phyloP scores from a whole-genome alignment of 148 eudicot species.

The Polygonum maritimum region DNA sequence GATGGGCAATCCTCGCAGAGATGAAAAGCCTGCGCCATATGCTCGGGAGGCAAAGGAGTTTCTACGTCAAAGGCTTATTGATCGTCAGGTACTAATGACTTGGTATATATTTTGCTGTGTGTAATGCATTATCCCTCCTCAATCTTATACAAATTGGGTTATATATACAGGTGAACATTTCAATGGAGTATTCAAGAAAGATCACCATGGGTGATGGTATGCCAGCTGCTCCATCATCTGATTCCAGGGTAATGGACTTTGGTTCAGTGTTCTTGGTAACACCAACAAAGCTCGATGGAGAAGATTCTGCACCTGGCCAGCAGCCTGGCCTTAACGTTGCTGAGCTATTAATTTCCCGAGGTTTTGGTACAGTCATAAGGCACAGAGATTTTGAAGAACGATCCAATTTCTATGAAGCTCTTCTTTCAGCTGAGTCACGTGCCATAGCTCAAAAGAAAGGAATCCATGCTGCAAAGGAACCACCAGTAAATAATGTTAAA shows the following conservation, averaged over 20 bases:
- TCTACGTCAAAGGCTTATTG: slow-evolving; percentile 72
- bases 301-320: slow-evolving; percentile 40
- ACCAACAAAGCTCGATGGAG: slow-evolving; percentile 53
- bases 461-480: slow-evolving; percentile 56
- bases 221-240: slow-evolving; percentile 29
- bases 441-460: slow-evolving; percentile 69
- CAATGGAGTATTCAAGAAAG: slow-evolving; percentile 96
- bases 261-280: slow-evolving; percentile 73
- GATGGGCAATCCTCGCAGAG: slow-evolving; percentile 72
- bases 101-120: background rate
- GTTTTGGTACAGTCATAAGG: slow-evolving; percentile 59
- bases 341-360: slow-evolving; percentile 78
- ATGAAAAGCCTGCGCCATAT: slow-evolving; percentile 50
- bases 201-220: slow-evolving; percentile 40
- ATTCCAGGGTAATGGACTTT: slow-evolving; percentile 72
- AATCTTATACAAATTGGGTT: slow-evolving; percentile 4
- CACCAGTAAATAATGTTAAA: slow-evolving; percentile 55
- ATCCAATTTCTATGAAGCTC: slow-evolving; percentile 78
- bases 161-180: slow-evolving; percentile 69
- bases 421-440: slow-evolving; percentile 79
- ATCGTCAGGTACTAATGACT: slow-evolving; percentile 54
- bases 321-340: slow-evolving; percentile 65
- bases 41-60: slow-evolving; percentile 95
- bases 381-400: slow-evolving; percentile 91
- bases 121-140: background rate